Conservation (phyloP, 1,139 yeast genomes). For the Saccharomycopsis hybrid region DNA sequence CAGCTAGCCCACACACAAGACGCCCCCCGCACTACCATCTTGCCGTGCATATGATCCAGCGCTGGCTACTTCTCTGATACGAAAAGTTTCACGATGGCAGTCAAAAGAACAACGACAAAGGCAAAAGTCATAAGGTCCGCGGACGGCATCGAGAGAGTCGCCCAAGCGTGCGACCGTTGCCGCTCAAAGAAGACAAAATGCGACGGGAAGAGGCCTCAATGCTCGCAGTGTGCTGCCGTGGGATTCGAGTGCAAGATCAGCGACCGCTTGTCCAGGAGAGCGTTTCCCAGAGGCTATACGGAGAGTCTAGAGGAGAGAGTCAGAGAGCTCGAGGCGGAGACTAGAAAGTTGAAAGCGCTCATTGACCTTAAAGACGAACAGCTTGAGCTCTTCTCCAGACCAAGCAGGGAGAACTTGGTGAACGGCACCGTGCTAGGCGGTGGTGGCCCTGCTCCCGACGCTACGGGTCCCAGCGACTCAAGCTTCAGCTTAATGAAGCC, state of each 20-base stretch:
- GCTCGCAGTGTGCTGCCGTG: constrained; percentile 60
- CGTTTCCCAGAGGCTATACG: constrained; percentile 72
- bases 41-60: too few species aligned
- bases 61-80: too few species aligned
- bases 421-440: not conserved
- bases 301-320: constrained; percentile 45
- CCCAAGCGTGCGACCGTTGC: constrained; percentile 86
- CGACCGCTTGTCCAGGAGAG: constrained; percentile 62
- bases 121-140: constrained; percentile 28
- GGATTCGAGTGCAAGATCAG: constrained; percentile 71
- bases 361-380: constrained; percentile 28
- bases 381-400: constrained; percentile 25
- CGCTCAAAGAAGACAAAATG: constrained; percentile 59
- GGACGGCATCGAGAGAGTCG: constrained; percentile 31
- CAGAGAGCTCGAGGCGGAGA: constrained; percentile 21
- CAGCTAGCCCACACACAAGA: too few species aligned
- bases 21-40: too few species aligned
- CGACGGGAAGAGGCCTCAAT: constrained; percentile 36
- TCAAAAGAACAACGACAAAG: constrained; percentile 6
- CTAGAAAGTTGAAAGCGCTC: constrained; percentile 22
- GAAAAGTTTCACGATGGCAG: not conserved
- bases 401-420: constrained; percentile 8
- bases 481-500: too few species aligned
- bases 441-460: not conserved
- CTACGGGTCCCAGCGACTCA: not conserved